These are phyloP conservation scores for Ottelia alismoides DNA, from an alignment of 106 monocot genomes.

Conservation along the genomic window DNA sequence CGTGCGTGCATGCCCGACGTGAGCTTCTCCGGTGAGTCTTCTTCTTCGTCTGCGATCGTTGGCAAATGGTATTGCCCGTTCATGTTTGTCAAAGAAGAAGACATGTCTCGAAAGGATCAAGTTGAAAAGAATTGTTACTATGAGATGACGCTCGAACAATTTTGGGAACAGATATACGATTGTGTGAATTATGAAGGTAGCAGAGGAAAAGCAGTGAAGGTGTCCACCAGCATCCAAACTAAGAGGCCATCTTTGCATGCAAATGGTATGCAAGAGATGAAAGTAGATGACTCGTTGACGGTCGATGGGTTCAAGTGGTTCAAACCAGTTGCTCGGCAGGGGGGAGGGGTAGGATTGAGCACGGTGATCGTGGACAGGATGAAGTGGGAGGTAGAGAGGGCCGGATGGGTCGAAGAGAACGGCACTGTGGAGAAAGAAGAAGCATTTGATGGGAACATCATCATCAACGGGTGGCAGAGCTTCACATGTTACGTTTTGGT, in stretches of 20 bases:
- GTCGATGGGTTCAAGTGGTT: conserved; percentile 22
- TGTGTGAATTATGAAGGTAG: conserved; percentile 8
- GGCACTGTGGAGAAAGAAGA: conserved; percentile 2
- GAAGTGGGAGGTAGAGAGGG: conserved; percentile 25
- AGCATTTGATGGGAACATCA: too few relatives aligned
- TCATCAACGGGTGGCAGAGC: conserved; percentile 15
- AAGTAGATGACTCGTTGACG: neutral
- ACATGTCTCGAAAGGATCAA: conserved; percentile 12
- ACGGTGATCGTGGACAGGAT: conserved; percentile 25
- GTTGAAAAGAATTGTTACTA: conserved; percentile 24
- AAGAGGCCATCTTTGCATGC: conserved; percentile 13
- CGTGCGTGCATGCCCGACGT: conserved; percentile 9
- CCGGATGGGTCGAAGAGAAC: conserved; percentile 16
- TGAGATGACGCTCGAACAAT: conserved; percentile 35
- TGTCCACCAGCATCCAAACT: conserved; percentile 1
- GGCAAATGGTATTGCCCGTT: conserved; percentile 49
- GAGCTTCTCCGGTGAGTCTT: neutral
- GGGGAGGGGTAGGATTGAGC: conserved; percentile 18
- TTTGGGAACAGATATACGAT: conserved; percentile 24
- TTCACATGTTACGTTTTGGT: conserved; percentile 20
- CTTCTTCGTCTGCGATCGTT: conserved; percentile 1
- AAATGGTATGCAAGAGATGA: neutral
- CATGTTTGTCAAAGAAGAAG: conserved; percentile 30
- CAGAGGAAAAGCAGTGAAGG: neutral
- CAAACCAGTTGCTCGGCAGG: neutral